Conservation (phyloP, 768 basidiomycete species). For the Panaeolus papilionaceus region DNA sequence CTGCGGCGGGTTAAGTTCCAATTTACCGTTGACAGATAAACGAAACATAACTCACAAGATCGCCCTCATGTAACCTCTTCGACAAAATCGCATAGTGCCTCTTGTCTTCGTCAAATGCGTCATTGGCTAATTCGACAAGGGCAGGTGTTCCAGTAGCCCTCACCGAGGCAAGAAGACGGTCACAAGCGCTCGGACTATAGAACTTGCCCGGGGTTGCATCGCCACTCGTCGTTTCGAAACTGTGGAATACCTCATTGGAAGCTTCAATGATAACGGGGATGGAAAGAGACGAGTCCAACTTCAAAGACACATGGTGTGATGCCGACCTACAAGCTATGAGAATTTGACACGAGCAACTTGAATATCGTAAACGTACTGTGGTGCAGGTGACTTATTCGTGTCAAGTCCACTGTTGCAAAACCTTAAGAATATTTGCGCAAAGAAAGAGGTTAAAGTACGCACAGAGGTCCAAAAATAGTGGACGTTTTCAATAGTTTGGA, state of each 20-base stretch:
- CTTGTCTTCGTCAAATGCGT: conserved; percentile 49
- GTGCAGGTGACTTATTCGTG: conserved; percentile 24
- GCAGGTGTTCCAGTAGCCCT: conserved; percentile 58
- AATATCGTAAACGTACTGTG: conserved; percentile 35
- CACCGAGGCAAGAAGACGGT: conserved; percentile 58
- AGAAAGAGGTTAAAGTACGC: conserved; percentile 30
- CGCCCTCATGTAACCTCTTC: conserved; percentile 55
- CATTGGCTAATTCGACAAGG: conserved; percentile 44
- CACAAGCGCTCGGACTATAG: conserved; percentile 53
- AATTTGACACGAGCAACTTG: neutral
- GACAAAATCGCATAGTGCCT: conserved; percentile 55
- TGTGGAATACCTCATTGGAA: conserved; percentile 34
- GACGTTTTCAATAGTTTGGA: conserved; percentile 47
- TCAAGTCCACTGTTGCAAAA: conserved; percentile 45
- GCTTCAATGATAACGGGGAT: conserved; percentile 57
- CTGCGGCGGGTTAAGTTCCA: conserved; percentile 37
- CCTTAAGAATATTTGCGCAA: neutral
- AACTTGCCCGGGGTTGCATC: conserved; percentile 65
- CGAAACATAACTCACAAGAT: conserved; percentile 49
- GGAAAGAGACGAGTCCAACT: conserved; percentile 54
- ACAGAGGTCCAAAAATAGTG: conserved; percentile 77
- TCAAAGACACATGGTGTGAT: conserved; percentile 49
- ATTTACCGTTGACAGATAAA: neutral
- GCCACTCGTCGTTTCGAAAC: conserved; percentile 43
- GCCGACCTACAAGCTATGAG: conserved; percentile 30